Conservation (phyloP, 495 filamentous ascomycete species). For the Pyronema domesticum region DNA sequence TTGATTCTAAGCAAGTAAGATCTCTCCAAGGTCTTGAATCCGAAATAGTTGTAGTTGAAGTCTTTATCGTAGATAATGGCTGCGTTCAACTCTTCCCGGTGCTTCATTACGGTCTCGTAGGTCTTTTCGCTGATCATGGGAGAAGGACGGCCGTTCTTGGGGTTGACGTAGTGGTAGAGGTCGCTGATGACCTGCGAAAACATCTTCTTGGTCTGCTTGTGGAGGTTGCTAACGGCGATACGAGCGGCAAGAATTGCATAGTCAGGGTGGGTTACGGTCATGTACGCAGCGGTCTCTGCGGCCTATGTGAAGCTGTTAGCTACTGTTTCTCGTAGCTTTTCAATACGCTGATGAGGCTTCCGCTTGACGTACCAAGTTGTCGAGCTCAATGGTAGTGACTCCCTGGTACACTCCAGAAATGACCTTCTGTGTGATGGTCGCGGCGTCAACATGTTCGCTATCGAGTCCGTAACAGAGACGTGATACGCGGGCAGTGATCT, state of each 20-base stretch:
- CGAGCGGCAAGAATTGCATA: constrained; percentile 97
- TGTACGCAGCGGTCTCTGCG: constrained; percentile 96
- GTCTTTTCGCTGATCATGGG: constrained; percentile 86
- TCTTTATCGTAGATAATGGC: constrained; percentile 98
- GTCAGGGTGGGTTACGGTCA: constrained; percentile 98
- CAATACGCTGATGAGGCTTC: not conserved
- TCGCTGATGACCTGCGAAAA: constrained; percentile 87
- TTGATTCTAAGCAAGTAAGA: constrained; percentile 88
- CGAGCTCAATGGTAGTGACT: constrained; percentile 85
- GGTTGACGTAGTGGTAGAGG: constrained; percentile 90
- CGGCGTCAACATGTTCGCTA: constrained; percentile 88
- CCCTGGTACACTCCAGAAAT: constrained; percentile 98
- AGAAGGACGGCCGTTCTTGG: constrained; percentile 64
- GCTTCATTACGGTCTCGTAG: constrained; percentile 82
- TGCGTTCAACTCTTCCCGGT: constrained; percentile 90
- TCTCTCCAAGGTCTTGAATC: constrained; percentile 96
- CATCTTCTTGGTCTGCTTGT: constrained; percentile 99
- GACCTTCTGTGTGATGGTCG: constrained; percentile 96
- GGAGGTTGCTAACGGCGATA: constrained; percentile 96
- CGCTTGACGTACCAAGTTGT: constrained; percentile 62
- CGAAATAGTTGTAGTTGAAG: constrained; percentile 99
- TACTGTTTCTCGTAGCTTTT: not conserved
- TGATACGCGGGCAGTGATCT: constrained; percentile 97
- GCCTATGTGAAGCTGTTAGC: constrained; percentile 40
- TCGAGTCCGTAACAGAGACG: constrained; percentile 94